Evolutionary conservation across 805 yeast species (phyloP).

Genomic region (Saccharomyces eubayanus): DNA sequence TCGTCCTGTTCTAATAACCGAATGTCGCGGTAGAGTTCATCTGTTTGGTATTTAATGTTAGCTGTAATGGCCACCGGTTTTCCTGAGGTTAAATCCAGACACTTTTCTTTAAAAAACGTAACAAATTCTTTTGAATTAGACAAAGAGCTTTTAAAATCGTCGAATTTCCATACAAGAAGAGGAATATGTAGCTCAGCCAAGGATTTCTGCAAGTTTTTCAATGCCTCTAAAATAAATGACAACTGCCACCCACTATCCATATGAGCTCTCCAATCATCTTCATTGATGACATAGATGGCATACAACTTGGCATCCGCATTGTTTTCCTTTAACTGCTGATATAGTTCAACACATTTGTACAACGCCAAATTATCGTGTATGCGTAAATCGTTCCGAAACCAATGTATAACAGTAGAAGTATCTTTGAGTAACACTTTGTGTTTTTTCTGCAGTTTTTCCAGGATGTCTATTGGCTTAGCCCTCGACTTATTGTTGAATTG

Average conservation of each 20-base stretch:
- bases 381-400: conserved; percentile 43
- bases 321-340: conserved; percentile 15
- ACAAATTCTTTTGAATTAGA: conserved; percentile 14
- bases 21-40: conserved; percentile 27
- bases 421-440: conserved; percentile 1
- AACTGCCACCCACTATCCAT: conserved; percentile 37
- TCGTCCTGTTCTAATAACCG: conserved; percentile 4
- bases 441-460: conserved; percentile 4
- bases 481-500: conserved; percentile 14
- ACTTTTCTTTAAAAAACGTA: conserved; percentile 18
- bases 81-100: conserved; percentile 5
- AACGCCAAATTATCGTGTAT: conserved; percentile 38
- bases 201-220: conserved; percentile 27
- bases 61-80: conserved; percentile 15
- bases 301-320: conserved; percentile 28
- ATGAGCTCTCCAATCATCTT: conserved; percentile 37
- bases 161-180: conserved; percentile 20
- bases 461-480: conserved; percentile 11
- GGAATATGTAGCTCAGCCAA: conserved; percentile 34
- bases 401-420: conserved; percentile 31
- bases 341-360: conserved; percentile 30
- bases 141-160: conserved; percentile 11
- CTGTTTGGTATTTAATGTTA: conserved; percentile 32
- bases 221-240: conserved; percentile 32
- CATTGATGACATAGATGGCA: conserved; percentile 36